These are phyloP conservation scores for Neofusicoccum parvum DNA, from an alignment of 2,329 filamentous ascomycete genomes.

Conservation along the genomic window DNA sequence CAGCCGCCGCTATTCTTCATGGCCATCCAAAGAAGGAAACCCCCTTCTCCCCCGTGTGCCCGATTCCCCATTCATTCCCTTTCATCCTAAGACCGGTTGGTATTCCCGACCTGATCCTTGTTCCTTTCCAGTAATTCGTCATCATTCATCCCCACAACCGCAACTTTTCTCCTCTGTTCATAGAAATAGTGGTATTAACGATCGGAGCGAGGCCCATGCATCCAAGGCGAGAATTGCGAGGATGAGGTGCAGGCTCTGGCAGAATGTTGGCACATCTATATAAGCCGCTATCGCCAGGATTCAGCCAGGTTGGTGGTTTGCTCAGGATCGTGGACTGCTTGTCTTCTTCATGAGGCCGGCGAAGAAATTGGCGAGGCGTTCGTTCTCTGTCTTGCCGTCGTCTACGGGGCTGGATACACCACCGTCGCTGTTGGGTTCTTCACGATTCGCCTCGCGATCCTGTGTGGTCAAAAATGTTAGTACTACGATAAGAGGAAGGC, in stretches of 20 bases:
- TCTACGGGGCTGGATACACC: constrained; percentile 29
- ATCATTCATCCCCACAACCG: constrained; percentile 9
- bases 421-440: constrained; percentile 29
- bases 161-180: background rate
- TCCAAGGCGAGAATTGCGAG: background rate
- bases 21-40: background rate
- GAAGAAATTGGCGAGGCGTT: constrained; percentile 43
- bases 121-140: background rate
- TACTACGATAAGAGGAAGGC: background rate
- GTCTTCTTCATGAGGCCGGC: constrained; percentile 37
- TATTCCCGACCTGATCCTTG: background rate
- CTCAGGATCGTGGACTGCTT: constrained; percentile 19
- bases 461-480: constrained; percentile 18
- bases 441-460: constrained; percentile 41
- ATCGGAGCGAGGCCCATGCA: background rate
- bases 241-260: background rate
- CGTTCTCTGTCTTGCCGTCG: constrained; percentile 41
- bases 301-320: background rate
- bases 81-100: background rate
- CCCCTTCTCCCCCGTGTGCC: background rate
- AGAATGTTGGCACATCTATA: background rate
- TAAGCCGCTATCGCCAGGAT: background rate
- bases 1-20: background rate
- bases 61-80: background rate
- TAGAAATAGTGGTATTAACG: background rate